Conservation (phyloP, 495 filamentous ascomycete genomes). For the Aspergillus steynii region DNA sequence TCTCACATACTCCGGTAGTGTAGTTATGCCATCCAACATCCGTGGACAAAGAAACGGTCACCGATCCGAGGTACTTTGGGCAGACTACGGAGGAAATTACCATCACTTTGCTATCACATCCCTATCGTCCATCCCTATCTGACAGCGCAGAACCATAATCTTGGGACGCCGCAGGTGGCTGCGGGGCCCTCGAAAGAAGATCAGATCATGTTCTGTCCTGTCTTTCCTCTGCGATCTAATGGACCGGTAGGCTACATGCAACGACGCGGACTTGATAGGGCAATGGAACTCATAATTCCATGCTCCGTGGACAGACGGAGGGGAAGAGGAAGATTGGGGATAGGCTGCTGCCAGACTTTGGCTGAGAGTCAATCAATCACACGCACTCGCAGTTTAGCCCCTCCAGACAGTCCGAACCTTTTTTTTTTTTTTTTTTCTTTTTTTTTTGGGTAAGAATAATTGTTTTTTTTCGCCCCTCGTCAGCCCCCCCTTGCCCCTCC, state of each 20-base stretch:
- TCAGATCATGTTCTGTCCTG: background rate
- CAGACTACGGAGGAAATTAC: background rate
- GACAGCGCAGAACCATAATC: constrained; percentile 21
- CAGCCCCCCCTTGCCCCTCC: constrained; percentile 28
- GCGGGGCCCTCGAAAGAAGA: constrained; percentile 14
- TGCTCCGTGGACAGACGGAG: background rate
- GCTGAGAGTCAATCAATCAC: constrained; percentile 10
- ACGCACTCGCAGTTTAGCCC: constrained; percentile 14
- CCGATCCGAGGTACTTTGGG: background rate
- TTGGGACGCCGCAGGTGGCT: constrained; percentile 16
- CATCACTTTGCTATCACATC: constrained; percentile 1
- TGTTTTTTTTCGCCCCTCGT: constrained; percentile 22
- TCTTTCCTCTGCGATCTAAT: background rate
- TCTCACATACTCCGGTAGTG: background rate
- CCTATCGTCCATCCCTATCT: constrained; percentile 17
- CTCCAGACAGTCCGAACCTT: constrained; percentile 4
- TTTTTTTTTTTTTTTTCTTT: constrained; percentile 6
- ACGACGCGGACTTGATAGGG: background rate
- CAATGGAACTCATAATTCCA: constrained; percentile 5
- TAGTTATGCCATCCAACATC: background rate
- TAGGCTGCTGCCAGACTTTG: constrained; percentile 5
- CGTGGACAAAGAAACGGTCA: background rate
- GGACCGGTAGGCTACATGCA: background rate
- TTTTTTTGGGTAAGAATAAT: constrained; percentile 7
- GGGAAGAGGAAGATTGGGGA: constrained; percentile 2